A percentile compares a stretch with the other conserved stretches of the same genome.
Conservation (phyloP, 176 grass and related monocot species). For the Aegilops sharonensis region DNA sequence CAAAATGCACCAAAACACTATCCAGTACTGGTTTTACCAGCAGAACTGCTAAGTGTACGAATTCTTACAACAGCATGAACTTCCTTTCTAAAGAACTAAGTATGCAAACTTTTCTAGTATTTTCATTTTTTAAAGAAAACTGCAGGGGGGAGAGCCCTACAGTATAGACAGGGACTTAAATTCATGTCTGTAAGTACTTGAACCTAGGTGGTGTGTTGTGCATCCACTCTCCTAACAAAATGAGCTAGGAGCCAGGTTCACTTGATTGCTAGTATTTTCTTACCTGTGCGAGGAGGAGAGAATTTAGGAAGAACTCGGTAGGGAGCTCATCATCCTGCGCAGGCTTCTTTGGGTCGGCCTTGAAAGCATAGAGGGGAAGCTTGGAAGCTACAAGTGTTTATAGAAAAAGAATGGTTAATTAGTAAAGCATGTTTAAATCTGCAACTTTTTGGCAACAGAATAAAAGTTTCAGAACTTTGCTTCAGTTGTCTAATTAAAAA, state of each 20-base stretch:
- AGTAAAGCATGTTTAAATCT: slow-evolving; percentile 11
- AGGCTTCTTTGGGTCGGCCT: slow-evolving; percentile 16
- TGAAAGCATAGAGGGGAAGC: slow-evolving; percentile 63
- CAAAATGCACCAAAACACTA: background rate
- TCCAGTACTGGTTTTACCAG: background rate
- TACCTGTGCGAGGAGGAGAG: slow-evolving; percentile 67
- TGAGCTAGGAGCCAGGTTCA: background rate
- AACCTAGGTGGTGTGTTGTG: background rate
- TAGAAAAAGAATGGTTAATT: background rate
- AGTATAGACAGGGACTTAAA: background rate
- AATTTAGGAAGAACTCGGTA: slow-evolving; percentile 57
- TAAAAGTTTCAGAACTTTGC: background rate
- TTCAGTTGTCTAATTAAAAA: background rate
- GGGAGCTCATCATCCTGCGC: slow-evolving; percentile 24
- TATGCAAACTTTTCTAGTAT: background rate
- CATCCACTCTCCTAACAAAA: background rate
- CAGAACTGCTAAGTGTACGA: background rate
- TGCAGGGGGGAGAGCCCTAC: background rate
- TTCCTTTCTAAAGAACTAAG: background rate
- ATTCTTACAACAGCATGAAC: background rate
- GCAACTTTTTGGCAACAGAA: background rate
- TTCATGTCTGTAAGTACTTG: no score
- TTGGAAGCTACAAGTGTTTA: slow-evolving; percentile 47
- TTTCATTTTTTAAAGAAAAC: background rate
- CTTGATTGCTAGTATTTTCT: background rate